Conservation (phyloP, 2,329 filamentous ascomycete genomes). For the Colletotrichum sublineola region DNA sequence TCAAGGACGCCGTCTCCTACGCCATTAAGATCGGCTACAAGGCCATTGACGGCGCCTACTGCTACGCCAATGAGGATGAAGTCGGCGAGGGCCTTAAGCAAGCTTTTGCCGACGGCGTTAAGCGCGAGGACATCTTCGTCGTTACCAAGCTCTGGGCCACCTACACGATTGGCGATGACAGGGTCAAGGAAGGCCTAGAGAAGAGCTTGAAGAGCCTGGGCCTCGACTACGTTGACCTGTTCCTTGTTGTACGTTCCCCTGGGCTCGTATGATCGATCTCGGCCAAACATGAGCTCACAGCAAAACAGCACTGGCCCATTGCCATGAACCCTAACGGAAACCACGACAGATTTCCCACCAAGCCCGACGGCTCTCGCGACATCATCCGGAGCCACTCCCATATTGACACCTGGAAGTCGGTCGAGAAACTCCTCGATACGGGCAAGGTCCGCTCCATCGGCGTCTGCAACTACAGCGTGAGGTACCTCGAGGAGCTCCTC, state of each 20-base stretch:
- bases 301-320: constrained; percentile 79
- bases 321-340: constrained; percentile 84
- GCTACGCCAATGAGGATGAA: constrained; percentile 86
- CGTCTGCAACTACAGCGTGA: constrained; percentile 70
- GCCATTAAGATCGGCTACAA: constrained; percentile 70
- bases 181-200: constrained; percentile 77
- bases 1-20: constrained; percentile 68
- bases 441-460: constrained; percentile 70
- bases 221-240: constrained; percentile 85
- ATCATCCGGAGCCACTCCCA: constrained; percentile 78
- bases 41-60: constrained; percentile 80
- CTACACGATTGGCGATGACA: constrained; percentile 69
- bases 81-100: constrained; percentile 83
- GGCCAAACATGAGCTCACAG: constrained; percentile 20
- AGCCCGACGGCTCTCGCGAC: constrained; percentile 79
- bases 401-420: constrained; percentile 81
- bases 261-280: neutral
- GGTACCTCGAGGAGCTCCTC: constrained; percentile 69
- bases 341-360: constrained; percentile 81
- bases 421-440: constrained; percentile 74
- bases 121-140: constrained; percentile 85
- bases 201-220: constrained; percentile 80
- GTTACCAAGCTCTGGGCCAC: constrained; percentile 90
- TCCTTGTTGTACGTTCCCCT: constrained; percentile 68
- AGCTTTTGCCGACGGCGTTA: constrained; percentile 77